A percentile compares a stretch with the other conserved stretches of the same genome.
phyloP scores from a whole-genome alignment of 331 rosid species.

The Pyrus hybrid region DNA sequence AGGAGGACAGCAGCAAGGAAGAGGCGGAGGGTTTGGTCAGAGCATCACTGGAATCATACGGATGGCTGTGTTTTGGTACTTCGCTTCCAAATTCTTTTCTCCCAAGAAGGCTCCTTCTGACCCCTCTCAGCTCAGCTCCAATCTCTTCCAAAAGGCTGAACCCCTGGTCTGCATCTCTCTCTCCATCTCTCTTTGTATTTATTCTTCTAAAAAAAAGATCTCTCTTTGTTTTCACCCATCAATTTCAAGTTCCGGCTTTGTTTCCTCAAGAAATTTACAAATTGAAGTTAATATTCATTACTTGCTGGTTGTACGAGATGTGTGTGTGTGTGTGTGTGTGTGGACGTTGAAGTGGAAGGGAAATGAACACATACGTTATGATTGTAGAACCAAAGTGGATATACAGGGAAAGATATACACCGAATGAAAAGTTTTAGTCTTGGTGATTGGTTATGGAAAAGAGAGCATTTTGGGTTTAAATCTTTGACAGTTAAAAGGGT shows the following conservation, averaged over 20 bases:
- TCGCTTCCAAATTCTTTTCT: conserved; percentile 90
- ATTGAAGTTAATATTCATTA: neutral
- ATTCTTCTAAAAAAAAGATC: too few species aligned
- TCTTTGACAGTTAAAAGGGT: neutral
- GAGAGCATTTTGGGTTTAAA: neutral
- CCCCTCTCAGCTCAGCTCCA: conserved; percentile 56
- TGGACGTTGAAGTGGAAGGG: neutral
- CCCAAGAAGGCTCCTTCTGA: conserved; percentile 61
- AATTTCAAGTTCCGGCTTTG: neutral
- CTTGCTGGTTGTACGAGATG: too few species aligned
- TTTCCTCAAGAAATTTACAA: neutral
- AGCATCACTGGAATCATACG: conserved; percentile 71
- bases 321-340: too few species aligned
- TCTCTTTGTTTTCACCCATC: neutral
- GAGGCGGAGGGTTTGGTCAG: conserved; percentile 52
- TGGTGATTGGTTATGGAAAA: neutral
- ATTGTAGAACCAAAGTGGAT: neutral
- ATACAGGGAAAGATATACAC: neutral
- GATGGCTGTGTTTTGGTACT: conserved; percentile 94
- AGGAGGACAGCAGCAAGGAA: conserved; percentile 24
- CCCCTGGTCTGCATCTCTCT: conserved; percentile 42
- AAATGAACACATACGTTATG: neutral
- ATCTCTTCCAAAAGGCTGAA: conserved; percentile 65
- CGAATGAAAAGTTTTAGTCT: neutral
- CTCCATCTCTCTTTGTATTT: neutral